phyloP scores from a whole-genome alignment of 129 eudicot species.

The Gnaphalium uliginosum region DNA sequence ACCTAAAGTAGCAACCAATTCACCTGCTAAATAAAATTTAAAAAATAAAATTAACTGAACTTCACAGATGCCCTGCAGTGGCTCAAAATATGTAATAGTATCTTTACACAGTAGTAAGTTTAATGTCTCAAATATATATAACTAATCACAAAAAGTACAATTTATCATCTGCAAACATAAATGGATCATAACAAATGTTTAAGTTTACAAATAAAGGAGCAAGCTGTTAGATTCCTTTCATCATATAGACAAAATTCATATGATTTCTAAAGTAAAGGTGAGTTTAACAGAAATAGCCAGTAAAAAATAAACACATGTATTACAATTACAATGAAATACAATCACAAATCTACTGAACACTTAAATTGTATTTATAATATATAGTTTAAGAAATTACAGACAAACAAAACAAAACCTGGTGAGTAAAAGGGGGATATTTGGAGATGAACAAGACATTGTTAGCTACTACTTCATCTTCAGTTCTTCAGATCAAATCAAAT shows the following conservation, averaged over 20 bases:
- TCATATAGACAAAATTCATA: no score
- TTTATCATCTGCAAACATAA: neutral
- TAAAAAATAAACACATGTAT: no score
- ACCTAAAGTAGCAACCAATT: neutral
- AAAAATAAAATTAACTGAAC: no score
- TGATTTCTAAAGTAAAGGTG: no score
- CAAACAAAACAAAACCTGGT: conserved; percentile 30
- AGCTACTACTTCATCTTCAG: neutral
- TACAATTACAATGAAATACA: no score
- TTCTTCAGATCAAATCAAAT: no score
- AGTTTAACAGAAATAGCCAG: no score
- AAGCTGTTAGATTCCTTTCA: no score
- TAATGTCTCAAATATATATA: neutral
- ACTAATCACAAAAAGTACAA: neutral
- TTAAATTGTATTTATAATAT: neutral
- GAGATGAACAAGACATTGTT: conserved; percentile 26
- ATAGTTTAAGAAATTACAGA: neutral
- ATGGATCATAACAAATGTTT: neutral
- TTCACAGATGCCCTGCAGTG: neutral
- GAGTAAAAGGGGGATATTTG: conserved; percentile 22
- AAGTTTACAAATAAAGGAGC: no score
- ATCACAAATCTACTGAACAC: no score
- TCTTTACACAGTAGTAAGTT: neutral
- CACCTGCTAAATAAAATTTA: neutral
- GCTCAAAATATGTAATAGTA: neutral